Evolutionary conservation across 1,284 basidiomycete species (phyloP).

Genomic region (Cystobasidium slooffiae): DNA sequence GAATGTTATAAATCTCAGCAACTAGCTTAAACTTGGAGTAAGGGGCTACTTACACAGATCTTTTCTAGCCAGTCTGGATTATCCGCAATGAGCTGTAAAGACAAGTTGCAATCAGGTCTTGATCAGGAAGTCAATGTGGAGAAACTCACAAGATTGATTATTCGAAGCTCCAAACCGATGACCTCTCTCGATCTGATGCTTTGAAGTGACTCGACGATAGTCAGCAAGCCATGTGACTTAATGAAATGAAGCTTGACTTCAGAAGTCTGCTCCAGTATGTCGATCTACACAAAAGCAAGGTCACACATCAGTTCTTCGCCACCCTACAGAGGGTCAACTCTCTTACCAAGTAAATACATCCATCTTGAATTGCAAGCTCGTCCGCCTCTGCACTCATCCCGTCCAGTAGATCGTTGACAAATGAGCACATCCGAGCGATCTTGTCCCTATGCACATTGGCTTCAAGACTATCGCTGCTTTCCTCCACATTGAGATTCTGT

Average conservation of each 20-base stretch:
- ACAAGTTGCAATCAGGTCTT: conserved; percentile 3
- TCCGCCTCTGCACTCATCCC: conserved; percentile 68
- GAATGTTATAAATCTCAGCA: conserved; percentile 28
- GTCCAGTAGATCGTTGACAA: conserved; percentile 82
- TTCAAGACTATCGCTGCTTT: conserved; percentile 71
- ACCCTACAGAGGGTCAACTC: neutral
- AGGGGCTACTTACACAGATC: conserved; percentile 71
- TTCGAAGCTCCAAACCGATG: conserved; percentile 78
- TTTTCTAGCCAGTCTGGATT: conserved; percentile 89
- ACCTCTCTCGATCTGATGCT: conserved; percentile 74
- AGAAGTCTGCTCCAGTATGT: conserved; percentile 77
- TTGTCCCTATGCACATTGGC: conserved; percentile 87
- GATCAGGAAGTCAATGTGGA: conserved; percentile 11
- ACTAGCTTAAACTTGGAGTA: neutral
- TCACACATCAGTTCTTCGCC: neutral
- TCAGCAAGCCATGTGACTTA: conserved; percentile 89
- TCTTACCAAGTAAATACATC: conserved; percentile 82
- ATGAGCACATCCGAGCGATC: conserved; percentile 78
- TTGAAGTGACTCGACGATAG: conserved; percentile 89
- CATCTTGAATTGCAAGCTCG: conserved; percentile 76
- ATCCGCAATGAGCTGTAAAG: conserved; percentile 74
- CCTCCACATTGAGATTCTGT: conserved; percentile 45
- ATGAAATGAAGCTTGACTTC: conserved; percentile 89
- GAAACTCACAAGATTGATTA: conserved; percentile 78
- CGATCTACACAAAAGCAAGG: conserved; percentile 62